phyloP scores from a whole-genome alignment of 1,284 basidiomycete species.

The Anthracocystis panici-leucophaei region DNA sequence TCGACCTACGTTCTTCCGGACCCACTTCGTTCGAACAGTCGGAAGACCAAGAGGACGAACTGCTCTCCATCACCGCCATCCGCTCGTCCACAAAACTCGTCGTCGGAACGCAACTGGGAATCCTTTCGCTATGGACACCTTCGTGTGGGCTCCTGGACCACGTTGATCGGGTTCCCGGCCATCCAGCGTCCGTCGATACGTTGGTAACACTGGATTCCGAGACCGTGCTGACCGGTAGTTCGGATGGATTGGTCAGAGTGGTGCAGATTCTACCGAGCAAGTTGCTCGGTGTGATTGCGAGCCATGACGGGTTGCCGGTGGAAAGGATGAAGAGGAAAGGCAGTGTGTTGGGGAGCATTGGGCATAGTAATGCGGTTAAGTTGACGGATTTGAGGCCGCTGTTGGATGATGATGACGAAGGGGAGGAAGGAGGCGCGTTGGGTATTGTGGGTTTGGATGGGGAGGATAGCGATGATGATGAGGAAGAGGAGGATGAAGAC shows the following conservation, averaged over 20 bases:
- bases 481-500: slow-evolving; percentile 29
- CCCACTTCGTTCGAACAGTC: slow-evolving; percentile 78
- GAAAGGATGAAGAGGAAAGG: slow-evolving; percentile 81
- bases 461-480: slow-evolving; percentile 24
- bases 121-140: slow-evolving; percentile 90
- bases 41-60: slow-evolving; percentile 95
- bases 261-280: slow-evolving; percentile 91
- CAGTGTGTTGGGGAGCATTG: slow-evolving; percentile 91
- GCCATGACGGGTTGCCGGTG: slow-evolving; percentile 85
- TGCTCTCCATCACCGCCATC: slow-evolving; percentile 85
- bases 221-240: slow-evolving; percentile 87
- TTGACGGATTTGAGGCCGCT: slow-evolving; percentile 82
- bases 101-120: slow-evolving; percentile 89
- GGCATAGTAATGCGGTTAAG: slow-evolving; percentile 87
- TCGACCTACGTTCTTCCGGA: slow-evolving; percentile 74
- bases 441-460: slow-evolving; percentile 22
- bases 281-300: slow-evolving; percentile 87
- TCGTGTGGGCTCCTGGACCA: slow-evolving; percentile 89
- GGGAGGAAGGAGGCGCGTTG: slow-evolving; percentile 21
- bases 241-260: slow-evolving; percentile 89
- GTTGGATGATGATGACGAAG: slow-evolving; percentile 71
- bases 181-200: slow-evolving; percentile 75
- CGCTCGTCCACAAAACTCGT: slow-evolving; percentile 84
- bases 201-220: slow-evolving; percentile 77
- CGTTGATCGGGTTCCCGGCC: slow-evolving; percentile 92